Evolutionary conservation across 2,329 filamentous ascomycete species (phyloP).

Genomic region (Magnaporthiopsis incrustans): DNA sequence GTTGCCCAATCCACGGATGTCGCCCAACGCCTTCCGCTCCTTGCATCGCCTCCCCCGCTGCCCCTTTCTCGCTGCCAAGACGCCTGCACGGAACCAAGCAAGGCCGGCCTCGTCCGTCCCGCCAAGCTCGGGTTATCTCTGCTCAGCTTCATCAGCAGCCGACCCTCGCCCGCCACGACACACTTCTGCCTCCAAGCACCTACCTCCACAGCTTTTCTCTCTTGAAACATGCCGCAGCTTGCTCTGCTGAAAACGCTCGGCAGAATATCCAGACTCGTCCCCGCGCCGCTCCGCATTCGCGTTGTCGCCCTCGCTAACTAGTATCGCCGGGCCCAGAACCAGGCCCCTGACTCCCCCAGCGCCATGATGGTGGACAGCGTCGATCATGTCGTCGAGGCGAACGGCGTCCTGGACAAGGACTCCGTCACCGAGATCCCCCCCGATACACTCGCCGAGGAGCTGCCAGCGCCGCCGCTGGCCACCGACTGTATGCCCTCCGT

Average conservation of each 20-base stretch:
- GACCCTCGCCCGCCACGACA: background rate
- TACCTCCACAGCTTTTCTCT: background rate
- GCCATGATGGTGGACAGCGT: constrained; percentile 47
- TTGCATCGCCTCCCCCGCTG: background rate
- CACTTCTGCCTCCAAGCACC: background rate
- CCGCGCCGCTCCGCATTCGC: background rate
- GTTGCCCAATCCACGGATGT: background rate
- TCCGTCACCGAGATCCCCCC: constrained; percentile 47
- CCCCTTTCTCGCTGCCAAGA: background rate
- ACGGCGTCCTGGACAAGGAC: constrained; percentile 38
- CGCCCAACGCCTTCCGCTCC: background rate
- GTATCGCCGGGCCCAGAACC: constrained; percentile 33
- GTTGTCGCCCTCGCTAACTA: background rate
- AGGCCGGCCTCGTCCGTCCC: background rate
- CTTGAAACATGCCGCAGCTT: background rate
- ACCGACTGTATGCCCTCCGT: constrained; percentile 40
- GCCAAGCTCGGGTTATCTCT: background rate
- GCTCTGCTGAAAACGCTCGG: background rate
- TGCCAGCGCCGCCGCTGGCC: constrained; percentile 37
- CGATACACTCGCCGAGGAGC: constrained; percentile 42
- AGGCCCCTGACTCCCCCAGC: constrained; percentile 41
- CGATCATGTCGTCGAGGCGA: constrained; percentile 38
- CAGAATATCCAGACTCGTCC: background rate
- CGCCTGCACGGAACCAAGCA: background rate
- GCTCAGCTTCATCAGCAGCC: background rate